A percentile compares a stretch with the other conserved stretches of the same genome.
Evolutionary conservation across 106 monocot species (phyloP).

Genomic region (Amphibolis antarctica): DNA sequence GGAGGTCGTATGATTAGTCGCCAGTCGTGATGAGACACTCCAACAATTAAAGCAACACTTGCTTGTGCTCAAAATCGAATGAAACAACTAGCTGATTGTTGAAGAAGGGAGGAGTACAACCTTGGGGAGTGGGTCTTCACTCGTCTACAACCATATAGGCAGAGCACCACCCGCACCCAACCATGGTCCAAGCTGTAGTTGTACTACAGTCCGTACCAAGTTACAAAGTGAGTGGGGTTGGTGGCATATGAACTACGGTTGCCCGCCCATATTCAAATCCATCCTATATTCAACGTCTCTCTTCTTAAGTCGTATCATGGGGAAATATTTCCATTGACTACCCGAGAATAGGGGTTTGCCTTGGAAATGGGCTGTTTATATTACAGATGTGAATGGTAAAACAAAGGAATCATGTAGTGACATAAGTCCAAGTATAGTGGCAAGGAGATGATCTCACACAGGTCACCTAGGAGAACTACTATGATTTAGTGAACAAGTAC

Average conservation of each 20-base stretch:
- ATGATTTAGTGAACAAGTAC: no score
- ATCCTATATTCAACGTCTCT: no score
- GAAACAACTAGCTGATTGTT: no score
- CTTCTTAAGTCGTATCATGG: not conserved
- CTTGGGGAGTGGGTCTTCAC: not conserved
- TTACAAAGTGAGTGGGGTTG: not conserved
- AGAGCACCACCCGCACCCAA: not conserved
- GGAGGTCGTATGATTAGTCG: not conserved
- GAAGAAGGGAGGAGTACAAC: rapidly evolving
- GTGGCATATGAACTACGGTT: slow-evolving; percentile 1
- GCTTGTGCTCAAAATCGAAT: not conserved
- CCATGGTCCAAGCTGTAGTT: not conserved
- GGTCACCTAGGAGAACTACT: no score
- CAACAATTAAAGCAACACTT: not conserved
- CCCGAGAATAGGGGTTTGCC: no score
- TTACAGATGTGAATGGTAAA: no score
- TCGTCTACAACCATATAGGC: not conserved
- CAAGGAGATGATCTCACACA: no score
- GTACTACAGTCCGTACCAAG: not conserved
- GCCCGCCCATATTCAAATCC: not conserved
- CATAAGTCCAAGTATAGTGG: no score
- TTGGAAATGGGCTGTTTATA: no score
- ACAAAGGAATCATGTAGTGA: no score
- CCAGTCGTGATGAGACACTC: rapidly evolving
- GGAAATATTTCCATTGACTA: not conserved